phyloP scores from a whole-genome alignment of 129 eudicot species.

The Artemisia argyi region DNA sequence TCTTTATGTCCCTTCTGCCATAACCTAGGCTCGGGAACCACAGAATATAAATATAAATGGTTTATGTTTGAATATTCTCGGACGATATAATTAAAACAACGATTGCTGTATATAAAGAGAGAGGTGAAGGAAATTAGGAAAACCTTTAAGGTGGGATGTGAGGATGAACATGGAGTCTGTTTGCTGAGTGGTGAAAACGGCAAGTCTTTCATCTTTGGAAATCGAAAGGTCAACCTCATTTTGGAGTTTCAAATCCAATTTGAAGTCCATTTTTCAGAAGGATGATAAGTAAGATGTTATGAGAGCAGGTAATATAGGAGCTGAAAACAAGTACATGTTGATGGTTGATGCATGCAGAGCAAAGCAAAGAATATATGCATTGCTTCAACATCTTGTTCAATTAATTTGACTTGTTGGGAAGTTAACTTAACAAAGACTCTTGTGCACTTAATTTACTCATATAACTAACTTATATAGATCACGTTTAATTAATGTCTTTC shows the following conservation, averaged over 20 bases:
- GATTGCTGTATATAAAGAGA: not conserved
- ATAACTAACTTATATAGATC: too few species aligned
- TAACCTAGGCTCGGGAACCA: constrained; percentile 41
- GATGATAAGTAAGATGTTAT: not conserved
- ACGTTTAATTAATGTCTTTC: too few species aligned
- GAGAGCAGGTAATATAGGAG: not conserved
- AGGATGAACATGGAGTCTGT: constrained; percentile 62
- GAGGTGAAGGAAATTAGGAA: not conserved
- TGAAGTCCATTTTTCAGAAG: constrained; percentile 41
- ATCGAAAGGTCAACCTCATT: too few species aligned
- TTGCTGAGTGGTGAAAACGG: constrained; percentile 47
- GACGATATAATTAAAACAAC: not conserved
- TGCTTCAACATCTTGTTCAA: constrained; percentile 21
- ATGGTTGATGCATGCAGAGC: not conserved
- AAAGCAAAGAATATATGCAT: constrained; percentile 36
- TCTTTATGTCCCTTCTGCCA: constrained; percentile 44
- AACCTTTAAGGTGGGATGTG: constrained; percentile 60
- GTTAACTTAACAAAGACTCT: constrained; percentile 15
- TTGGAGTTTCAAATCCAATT: too few species aligned
- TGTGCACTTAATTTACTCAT: too few species aligned
- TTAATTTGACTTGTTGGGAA: constrained; percentile 19
- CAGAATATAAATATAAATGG: not conserved
- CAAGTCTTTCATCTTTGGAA: constrained; percentile 29
- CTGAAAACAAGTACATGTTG: not conserved
- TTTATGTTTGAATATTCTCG: not conserved